Base-by-base conservation (phyloP, 1,139 yeast genomes). In the Suhomyces atakaporum region DNA sequence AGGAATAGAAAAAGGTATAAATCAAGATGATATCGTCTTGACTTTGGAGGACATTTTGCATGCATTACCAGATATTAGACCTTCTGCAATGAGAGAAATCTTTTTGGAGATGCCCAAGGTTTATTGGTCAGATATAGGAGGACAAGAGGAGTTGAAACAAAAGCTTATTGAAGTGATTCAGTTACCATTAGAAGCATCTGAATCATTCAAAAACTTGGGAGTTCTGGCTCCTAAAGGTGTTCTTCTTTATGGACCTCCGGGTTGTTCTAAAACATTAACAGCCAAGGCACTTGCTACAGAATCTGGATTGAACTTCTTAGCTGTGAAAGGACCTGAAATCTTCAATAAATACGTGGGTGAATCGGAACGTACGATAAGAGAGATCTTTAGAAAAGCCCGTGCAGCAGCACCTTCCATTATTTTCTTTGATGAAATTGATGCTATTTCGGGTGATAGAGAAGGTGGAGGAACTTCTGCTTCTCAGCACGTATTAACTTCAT, bases 51-150 rank as follows among this genome's bases (percentile, higher is more conserved):
- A 90, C 53, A 67, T 90, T 16, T 77, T 78, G 29, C 62, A 62
- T 15, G 92, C 97, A 0, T 60, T 89, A 53, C 65, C 81, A 1
- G 94, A 86, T 21, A 79, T 92, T 6, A 73, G 95, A 33, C 98
- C 98, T 1, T 85, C 95, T 42, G 98, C 97, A 2, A 92, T 94
- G 98, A 75, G 96, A 42, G 98, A 94, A 55, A 87, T 90, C 38
- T 82, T 89, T 42, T 67, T 92, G 37, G 99, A 92, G 53, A 87
- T 90, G 75, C 97, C 98, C 3, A 86, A 88, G 53, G 95, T 90
- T 1, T 74, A 77, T 46, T 92, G 98, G 98, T 66, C 79, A 10
- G 98, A 94, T 61, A 90, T 92, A 49, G 98, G 98, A 13, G 99
- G 99, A 1, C 97, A 92, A 58, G 81, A 83, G 14, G 82, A 78